Conservation (phyloP, 139 green algal species). For the Chlorella sp. region DNA sequence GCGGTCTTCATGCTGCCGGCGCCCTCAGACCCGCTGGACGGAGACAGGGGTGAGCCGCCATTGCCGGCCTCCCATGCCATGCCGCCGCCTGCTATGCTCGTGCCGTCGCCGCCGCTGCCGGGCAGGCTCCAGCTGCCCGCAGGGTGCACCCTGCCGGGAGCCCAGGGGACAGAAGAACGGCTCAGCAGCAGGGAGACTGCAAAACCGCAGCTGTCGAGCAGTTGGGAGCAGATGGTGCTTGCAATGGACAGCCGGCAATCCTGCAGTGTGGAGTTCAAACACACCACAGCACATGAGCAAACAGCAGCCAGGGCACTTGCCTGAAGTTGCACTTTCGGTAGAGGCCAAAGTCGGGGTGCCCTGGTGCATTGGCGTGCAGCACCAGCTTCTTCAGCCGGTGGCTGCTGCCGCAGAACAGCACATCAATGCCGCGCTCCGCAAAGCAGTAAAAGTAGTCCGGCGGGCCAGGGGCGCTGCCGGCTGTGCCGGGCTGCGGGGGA, state of each 20-base stretch:
- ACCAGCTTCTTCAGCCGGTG: slow-evolving; percentile 68
- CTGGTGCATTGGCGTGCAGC: slow-evolving; percentile 64
- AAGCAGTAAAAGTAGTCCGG: slow-evolving; percentile 65
- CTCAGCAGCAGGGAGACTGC: too few species aligned
- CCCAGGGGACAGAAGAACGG: neutral
- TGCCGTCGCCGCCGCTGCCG: neutral
- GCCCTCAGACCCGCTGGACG: neutral
- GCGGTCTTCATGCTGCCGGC: slow-evolving; percentile 29
- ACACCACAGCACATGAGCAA: neutral
- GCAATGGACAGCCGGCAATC: too few species aligned
- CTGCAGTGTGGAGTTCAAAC: too few species aligned
- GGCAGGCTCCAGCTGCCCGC: slow-evolving; percentile 12
- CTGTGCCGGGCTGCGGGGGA: neutral
- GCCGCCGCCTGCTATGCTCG: neutral
- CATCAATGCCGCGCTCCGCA: slow-evolving; percentile 52
- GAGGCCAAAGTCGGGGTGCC: slow-evolving; percentile 62
- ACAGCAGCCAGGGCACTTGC: neutral
- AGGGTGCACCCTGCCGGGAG: slow-evolving; percentile 20
- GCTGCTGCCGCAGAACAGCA: slow-evolving; percentile 54
- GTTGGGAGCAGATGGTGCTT: too few species aligned
- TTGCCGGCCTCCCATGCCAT: neutral
- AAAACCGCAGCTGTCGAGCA: too few species aligned
- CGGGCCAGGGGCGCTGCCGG: neutral
- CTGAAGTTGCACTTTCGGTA: slow-evolving; percentile 71
- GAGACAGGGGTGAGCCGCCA: neutral